Evolutionary conservation across 495 filamentous ascomycete genomes (phyloP).

Genomic region (Penicillium salamii): DNA sequence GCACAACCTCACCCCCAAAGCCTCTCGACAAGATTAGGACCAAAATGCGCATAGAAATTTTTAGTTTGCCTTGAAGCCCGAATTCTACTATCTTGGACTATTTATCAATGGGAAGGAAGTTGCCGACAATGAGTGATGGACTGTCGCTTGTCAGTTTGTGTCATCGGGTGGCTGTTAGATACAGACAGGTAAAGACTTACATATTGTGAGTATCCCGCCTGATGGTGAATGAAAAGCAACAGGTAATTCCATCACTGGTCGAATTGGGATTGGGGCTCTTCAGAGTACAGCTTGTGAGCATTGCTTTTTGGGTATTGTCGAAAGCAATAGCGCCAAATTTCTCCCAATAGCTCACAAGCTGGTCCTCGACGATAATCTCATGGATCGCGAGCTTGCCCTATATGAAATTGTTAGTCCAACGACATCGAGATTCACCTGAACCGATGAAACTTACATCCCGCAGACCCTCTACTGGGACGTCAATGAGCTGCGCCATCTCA

Average conservation of each 20-base stretch:
- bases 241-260: conserved; percentile 72
- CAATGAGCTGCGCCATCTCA: conserved; percentile 96
- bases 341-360: conserved; percentile 96
- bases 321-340: conserved; percentile 99
- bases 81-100: no score
- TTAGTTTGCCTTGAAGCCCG: no score
- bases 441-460: conserved; percentile 71
- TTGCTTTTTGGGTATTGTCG: conserved; percentile 91
- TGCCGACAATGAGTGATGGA: conserved; percentile 91
- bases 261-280: conserved; percentile 78
- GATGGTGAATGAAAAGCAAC: conserved; percentile 97
- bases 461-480: conserved; percentile 85
- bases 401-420: not conserved
- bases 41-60: no score
- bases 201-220: conserved; percentile 93
- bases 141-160: conserved; percentile 42
- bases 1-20: no score
- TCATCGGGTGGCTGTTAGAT: not conserved
- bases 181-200: conserved; percentile 60
- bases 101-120: conserved; percentile 71
- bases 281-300: conserved; percentile 89
- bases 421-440: no score
- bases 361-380: conserved; percentile 91
- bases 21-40: no score
- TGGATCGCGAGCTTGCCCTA: conserved; percentile 94